Evolutionary conservation across 2,329 filamentous ascomycete species (phyloP), one percentile per base, ranked within the genome.

Genomic region (Sporothrix curviconia): DNA sequence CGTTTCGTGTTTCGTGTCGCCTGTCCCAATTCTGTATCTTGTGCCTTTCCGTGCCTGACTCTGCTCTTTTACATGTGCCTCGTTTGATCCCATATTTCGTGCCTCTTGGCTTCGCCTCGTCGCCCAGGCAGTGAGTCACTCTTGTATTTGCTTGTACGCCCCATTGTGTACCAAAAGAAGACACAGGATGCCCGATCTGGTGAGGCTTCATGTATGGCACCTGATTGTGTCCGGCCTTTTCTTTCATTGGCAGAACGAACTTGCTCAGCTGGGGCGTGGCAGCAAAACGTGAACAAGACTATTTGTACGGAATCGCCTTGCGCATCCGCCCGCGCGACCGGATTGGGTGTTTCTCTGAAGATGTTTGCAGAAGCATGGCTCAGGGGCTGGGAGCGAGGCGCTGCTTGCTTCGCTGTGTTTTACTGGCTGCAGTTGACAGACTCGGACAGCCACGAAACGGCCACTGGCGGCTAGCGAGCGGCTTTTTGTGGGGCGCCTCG

Each of bases 401-500:
- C n/a, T n/a, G n/a, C n/a, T n/a, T n/a, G n/a, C n/a, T n/a, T n/a
- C n/a, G n/a, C n/a, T n/a, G n/a, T n/a, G n/a, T n/a, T n/a, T n/a
- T n/a, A n/a, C n/a, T n/a, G n/a, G n/a, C n/a, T n/a, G n/a, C n/a
- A n/a, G n/a, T n/a, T n/a, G n/a, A n/a, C n/a, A n/a, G n/a, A n/a
- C n/a, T n/a, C n/a, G n/a, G n/a, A n/a, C n/a, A n/a, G n/a, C n/a
- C n/a, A n/a, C n/a, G n/a, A n/a, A 9, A 40, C 30, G 40, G 40
- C 17, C 40, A 39, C 32, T 39, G 53, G 53, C 53, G 53, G 53
- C 42, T 55, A 39, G 36, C 42, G 24, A 28, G 14, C 30, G 30
- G 42, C 42, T 46, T 47, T 55, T 37, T 28, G 32, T 30, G 53
- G 42, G 42, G 14, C 53, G 12, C 19, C 37, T 54, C 39, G 36